Conservation (phyloP, 2,329 filamentous ascomycete species). For the Macroventuria anomochaeta region DNA sequence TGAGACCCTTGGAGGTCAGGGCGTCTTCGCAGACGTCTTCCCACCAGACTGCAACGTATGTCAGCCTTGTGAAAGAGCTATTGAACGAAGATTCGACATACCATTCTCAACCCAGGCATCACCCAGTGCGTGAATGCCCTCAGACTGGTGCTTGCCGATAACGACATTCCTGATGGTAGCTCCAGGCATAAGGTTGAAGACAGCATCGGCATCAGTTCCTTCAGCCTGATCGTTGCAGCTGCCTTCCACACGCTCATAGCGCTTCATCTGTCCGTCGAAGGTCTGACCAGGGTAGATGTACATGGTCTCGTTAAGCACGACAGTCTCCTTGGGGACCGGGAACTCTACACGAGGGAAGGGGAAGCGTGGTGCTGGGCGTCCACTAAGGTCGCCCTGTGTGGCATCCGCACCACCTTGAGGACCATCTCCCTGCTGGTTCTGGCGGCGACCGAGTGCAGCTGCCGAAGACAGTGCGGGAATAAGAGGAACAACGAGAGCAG, state of each 20-base stretch:
- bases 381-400: conserved; percentile 32
- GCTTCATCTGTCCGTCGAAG: conserved; percentile 37
- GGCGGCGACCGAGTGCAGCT: conserved; percentile 29
- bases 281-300: conserved; percentile 34
- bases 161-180: conserved; percentile 33
- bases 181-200: conserved; percentile 33
- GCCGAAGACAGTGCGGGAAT: conserved; percentile 28
- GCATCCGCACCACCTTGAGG: conserved; percentile 29
- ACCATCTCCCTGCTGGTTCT: conserved; percentile 29
- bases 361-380: conserved; percentile 30
- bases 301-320: conserved; percentile 34
- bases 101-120: conserved; percentile 40
- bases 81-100: background rate
- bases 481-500: conserved; percentile 26
- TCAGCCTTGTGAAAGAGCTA: conserved; percentile 1
- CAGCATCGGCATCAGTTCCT: conserved; percentile 34
- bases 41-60: conserved; percentile 29
- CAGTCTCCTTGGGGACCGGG: conserved; percentile 33
- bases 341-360: conserved; percentile 32
- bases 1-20: conserved; percentile 33
- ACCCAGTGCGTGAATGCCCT: conserved; percentile 34
- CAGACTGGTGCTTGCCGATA: conserved; percentile 36
- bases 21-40: conserved; percentile 38
- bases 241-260: conserved; percentile 33
- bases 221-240: conserved; percentile 36